Conservation (phyloP, 2,329 filamentous ascomycete genomes). For the Exserohilum rostratum region DNA sequence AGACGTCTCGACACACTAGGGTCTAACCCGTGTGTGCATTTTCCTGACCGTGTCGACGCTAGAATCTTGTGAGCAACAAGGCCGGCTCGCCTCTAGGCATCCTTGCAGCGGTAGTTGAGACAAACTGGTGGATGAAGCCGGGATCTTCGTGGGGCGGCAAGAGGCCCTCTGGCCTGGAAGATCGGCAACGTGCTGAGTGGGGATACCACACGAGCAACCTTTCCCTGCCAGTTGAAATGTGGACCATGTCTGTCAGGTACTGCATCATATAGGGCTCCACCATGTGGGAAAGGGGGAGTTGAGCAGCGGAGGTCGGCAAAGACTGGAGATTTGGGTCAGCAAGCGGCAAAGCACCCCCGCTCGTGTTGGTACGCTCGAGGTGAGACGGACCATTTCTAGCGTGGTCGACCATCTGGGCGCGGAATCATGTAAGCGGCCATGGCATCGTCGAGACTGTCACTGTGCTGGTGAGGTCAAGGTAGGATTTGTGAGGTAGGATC, state of each 20-base stretch:
- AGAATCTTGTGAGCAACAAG: slow-evolving; percentile 17
- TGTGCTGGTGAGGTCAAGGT: neutral
- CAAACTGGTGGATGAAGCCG: slow-evolving; percentile 6
- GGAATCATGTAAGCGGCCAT: slow-evolving; percentile 9
- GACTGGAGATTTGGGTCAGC: neutral
- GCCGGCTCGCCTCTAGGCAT: slow-evolving; percentile 10
- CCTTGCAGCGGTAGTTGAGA: slow-evolving; percentile 16
- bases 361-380: slow-evolving; percentile 3
- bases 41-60: slow-evolving; percentile 11
- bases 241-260: neutral
- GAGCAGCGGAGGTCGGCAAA: neutral
- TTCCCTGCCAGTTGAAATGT: neutral
- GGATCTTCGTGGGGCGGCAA: slow-evolving; percentile 15
- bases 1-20: slow-evolving; percentile 18
- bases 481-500: slow-evolving; percentile 2
- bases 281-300: neutral
- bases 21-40: slow-evolving; percentile 1
- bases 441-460: neutral
- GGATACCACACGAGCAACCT: neutral
- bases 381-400: neutral
- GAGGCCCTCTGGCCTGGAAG: slow-evolving; percentile 4
- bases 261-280: neutral
- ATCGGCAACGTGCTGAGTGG: slow-evolving; percentile 18
- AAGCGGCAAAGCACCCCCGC: neutral
- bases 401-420: slow-evolving; percentile 3